Percentiles rank a stretch among this genome's conserved stretches.
Evolutionary conservation across 2,329 filamentous ascomycete species (phyloP).

Genomic region (Plectosphaerella cucumerina): DNA sequence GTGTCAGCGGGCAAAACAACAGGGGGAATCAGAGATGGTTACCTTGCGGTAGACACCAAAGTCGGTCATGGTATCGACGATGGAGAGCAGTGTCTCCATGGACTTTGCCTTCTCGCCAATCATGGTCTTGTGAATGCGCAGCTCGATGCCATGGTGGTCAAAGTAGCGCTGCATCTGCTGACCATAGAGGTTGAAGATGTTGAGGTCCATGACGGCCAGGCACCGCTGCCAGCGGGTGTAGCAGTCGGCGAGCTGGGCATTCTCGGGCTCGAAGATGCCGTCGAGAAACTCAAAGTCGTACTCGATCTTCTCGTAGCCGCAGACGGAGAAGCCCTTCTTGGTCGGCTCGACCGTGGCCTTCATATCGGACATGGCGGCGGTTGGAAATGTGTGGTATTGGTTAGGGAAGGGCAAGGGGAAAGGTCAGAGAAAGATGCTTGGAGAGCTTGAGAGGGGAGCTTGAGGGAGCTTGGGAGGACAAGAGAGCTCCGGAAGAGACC

Average conservation of each 20-base stretch:
- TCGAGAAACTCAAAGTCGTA: slow-evolving; percentile 74
- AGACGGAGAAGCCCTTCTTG: slow-evolving; percentile 62
- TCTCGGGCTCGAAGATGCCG: slow-evolving; percentile 58
- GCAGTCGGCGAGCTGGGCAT: slow-evolving; percentile 58
- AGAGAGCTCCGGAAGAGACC: too few species aligned
- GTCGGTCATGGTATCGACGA: slow-evolving; percentile 70
- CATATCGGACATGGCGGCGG: slow-evolving; percentile 60
- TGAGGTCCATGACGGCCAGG: slow-evolving; percentile 66
- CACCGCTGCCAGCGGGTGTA: slow-evolving; percentile 63
- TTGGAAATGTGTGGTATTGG: neutral
- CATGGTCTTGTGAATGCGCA: slow-evolving; percentile 67
- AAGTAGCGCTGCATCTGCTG: slow-evolving; percentile 64
- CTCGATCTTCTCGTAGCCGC: slow-evolving; percentile 72
- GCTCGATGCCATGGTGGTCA: slow-evolving; percentile 55
- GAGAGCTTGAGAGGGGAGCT: neutral
- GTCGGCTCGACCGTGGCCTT: slow-evolving; percentile 63
- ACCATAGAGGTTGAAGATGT: slow-evolving; percentile 67
- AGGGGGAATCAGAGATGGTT: slow-evolving; percentile 5
- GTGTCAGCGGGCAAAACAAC: slow-evolving; percentile 5
- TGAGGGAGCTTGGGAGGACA: too few species aligned
- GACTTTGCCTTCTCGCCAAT: slow-evolving; percentile 74
- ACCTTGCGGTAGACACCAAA: slow-evolving; percentile 66
- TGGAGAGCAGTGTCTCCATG: slow-evolving; percentile 63
- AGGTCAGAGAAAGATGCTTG: neutral
- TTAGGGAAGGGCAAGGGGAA: too few species aligned